phyloP scores from a whole-genome alignment of 2,329 filamentous ascomycete species.

The Triangularia setosa region DNA sequence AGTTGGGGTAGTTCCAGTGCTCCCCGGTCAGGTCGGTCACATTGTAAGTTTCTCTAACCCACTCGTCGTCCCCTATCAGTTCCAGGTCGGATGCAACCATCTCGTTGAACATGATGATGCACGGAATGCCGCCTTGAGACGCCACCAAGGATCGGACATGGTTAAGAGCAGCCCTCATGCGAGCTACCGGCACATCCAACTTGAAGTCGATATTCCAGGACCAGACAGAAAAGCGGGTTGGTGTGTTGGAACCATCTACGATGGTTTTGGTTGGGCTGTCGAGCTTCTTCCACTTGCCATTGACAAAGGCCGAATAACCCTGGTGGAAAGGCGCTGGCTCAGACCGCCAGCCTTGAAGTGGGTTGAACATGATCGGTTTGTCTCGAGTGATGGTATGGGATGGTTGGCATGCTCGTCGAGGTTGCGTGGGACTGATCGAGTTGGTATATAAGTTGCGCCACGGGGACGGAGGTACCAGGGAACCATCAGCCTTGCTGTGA shows the following conservation, averaged over 20 bases:
- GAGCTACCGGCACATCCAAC: conserved; percentile 29
- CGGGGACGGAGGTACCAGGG: background rate
- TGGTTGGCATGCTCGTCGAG: background rate
- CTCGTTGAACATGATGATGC: conserved; percentile 51
- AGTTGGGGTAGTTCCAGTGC: conserved; percentile 43
- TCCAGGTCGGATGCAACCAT: conserved; percentile 44
- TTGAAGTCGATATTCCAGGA: conserved; percentile 39
- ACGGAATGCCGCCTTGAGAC: conserved; percentile 23
- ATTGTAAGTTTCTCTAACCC: conserved; percentile 46
- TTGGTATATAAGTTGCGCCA: background rate
- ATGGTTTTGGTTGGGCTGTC: conserved; percentile 8
- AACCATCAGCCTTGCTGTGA: background rate
- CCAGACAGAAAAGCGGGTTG: conserved; percentile 24
- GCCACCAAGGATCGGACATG: conserved; percentile 25
- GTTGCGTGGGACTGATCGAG: background rate
- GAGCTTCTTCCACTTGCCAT: conserved; percentile 9
- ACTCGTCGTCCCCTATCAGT: conserved; percentile 40
- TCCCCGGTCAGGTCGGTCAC: conserved; percentile 42
- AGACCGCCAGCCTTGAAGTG: background rate
- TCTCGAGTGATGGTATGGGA: background rate
- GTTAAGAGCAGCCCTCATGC: conserved; percentile 33
- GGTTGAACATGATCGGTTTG: background rate
- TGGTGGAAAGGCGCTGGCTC: conserved; percentile 9
- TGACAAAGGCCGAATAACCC: conserved; percentile 21
- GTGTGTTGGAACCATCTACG: background rate